Conservation (phyloP, 2,329 filamentous ascomycete genomes). For the Diaporthe destruens region DNA sequence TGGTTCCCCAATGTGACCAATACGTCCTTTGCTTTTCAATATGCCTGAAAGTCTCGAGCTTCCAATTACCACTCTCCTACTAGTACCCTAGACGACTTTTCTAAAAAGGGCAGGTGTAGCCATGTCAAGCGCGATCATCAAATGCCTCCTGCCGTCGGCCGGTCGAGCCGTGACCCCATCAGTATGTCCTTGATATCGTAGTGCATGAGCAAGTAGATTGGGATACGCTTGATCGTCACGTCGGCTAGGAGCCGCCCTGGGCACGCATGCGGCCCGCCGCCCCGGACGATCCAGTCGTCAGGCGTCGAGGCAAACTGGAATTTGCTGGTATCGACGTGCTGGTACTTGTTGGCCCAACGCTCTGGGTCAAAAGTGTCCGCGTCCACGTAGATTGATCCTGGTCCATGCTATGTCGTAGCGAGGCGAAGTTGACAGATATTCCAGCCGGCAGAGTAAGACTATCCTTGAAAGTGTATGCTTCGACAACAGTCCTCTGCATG, state of each 20-base stretch:
- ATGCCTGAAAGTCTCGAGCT: too few relatives aligned
- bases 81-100: too few relatives aligned
- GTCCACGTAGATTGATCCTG: slow-evolving; percentile 32
- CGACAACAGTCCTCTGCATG: slow-evolving; percentile 21
- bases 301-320: slow-evolving; percentile 45
- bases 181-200: slow-evolving; percentile 45
- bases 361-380: slow-evolving; percentile 43
- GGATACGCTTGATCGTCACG: slow-evolving; percentile 44
- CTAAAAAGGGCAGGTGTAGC: too few relatives aligned
- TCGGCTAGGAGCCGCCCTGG: slow-evolving; percentile 39
- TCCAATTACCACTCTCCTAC: too few relatives aligned
- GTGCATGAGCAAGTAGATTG: slow-evolving; percentile 43
- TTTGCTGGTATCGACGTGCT: slow-evolving; percentile 42
- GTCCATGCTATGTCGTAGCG: slow-evolving; percentile 42
- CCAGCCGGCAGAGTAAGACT: slow-evolving; percentile 43
- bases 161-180: slow-evolving; percentile 39
- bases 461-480: slow-evolving; percentile 38
- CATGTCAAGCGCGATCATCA: too few relatives aligned
- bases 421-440: slow-evolving; percentile 43
- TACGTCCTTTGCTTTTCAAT: too few relatives aligned
- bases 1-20: too few relatives aligned
- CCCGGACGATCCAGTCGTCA: slow-evolving; percentile 45
- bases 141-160: slow-evolving; percentile 26
- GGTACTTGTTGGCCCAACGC: slow-evolving; percentile 42
- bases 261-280: slow-evolving; percentile 44